Evolutionary conservation across 1,139 yeast species (phyloP), one percentile per base, ranked within the genome.

Genomic region (Magnusiomyces ingens): DNA sequence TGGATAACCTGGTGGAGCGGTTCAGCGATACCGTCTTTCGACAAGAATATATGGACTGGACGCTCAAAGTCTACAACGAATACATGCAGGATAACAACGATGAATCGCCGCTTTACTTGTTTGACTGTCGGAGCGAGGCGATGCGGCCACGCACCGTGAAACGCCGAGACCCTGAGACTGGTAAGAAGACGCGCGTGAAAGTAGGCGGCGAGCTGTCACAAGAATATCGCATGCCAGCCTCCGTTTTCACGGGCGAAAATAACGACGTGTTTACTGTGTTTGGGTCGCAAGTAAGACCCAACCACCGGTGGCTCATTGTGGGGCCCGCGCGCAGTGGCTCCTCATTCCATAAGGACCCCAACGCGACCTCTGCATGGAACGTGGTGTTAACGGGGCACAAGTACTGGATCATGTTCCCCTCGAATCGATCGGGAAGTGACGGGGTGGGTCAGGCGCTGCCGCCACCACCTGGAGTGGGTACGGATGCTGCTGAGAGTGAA

Each of bases 291-390:
- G 83, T 86, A 59, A 76, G 96, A 52, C 97, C 97, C 0, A 96
- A 90, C 67, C 85, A 85, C 67, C 80, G 94, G 11, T 90, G 97
- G 97, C 73, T 90, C 41, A 90, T 90, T 48, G 77, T 86, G 15
- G 97, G 97, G 0, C 89, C 95, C 0, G 74, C 72, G 26, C 69
- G 95, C 50, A 82, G 90, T 17, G 97, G 96, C 0, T 86, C 95
- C 0, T 85, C 95, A 0, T 90, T 89, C 68, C 97, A 90, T 67
- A 89, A 90, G 62, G 97, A 90, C 64, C 97, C 97, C 2, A 90
- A 90, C 65, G 81, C 82, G 48, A 90, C 96, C 0, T 81, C 86
- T 52, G 96, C 96, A 0, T 90, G 96, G 96, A 90, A 90, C 67
- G 79, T 89, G 0, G 82, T 85, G 2, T 67, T 90, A 1, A 72